Conservation (phyloP, 2,329 filamentous ascomycete species). For the Neonectria magnoliae region DNA sequence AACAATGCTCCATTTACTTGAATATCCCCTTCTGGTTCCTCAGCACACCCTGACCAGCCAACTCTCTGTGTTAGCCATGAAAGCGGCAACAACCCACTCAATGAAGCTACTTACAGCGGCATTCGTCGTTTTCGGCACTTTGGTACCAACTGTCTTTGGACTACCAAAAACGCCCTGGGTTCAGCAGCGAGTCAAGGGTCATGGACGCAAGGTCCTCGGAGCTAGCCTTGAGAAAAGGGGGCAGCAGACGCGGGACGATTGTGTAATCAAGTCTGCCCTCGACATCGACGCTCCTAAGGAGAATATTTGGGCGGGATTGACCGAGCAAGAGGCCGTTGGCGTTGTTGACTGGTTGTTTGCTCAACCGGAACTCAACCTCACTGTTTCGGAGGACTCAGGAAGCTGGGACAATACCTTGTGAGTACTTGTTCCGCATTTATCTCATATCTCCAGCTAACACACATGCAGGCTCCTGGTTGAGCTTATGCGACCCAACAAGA, state of each 20-base stretch:
- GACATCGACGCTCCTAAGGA: conserved; percentile 20
- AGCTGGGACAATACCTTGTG: conserved; percentile 22
- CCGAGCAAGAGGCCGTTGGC: conserved; percentile 2
- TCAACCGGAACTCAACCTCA: conserved; percentile 17
- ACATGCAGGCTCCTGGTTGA: conserved; percentile 5
- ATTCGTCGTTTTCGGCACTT: neutral
- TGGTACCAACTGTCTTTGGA: neutral
- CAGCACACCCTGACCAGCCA: neutral
- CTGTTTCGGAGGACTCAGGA: conserved; percentile 8
- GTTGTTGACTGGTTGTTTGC: conserved; percentile 16
- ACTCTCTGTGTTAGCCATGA: neutral
- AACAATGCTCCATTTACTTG: neutral
- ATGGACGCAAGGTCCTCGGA: conserved; percentile 6
- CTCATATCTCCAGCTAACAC: neutral
- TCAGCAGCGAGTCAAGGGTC: conserved; percentile 6
- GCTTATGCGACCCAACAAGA: conserved; percentile 20
- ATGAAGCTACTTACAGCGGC: conserved; percentile 9
- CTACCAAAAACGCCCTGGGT: conserved; percentile 16
- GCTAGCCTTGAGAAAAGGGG: conserved; percentile 11
- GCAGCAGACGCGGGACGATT: neutral
- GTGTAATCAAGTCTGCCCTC: conserved; percentile 13
- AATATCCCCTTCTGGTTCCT: no score
- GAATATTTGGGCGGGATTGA: conserved; percentile 12
- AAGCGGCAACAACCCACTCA: neutral
- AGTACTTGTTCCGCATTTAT: neutral